These are phyloP conservation scores for Myriosclerotinia curreyana DNA, from an alignment of 2,329 filamentous ascomycete genomes.

Conservation along the genomic window DNA sequence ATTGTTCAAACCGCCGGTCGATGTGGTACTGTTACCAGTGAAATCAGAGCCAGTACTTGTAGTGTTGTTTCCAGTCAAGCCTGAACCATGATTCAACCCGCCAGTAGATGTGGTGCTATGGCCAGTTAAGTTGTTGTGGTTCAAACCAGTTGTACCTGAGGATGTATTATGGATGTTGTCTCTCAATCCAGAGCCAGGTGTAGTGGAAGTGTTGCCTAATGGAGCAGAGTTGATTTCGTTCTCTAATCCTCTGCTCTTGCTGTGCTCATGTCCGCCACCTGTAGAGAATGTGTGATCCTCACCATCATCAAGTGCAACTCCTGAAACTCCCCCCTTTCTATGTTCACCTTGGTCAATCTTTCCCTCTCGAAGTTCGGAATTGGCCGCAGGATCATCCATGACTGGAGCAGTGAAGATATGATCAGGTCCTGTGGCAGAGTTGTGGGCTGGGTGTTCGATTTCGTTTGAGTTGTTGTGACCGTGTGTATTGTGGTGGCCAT, in stretches of 20 bases:
- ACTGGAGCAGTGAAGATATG: constrained; percentile 17
- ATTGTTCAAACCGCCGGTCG: neutral
- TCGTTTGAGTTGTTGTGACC: neutral
- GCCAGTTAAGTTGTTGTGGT: neutral
- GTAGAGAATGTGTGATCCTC: neutral
- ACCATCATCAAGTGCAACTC: constrained; percentile 1
- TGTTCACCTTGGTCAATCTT: constrained; percentile 13
- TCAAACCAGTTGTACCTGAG: neutral
- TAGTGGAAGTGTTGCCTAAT: constrained; percentile 10
- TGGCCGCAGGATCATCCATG: constrained; percentile 11
- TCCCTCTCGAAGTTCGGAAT: constrained; percentile 1
- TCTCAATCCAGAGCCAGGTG: constrained; percentile 11
- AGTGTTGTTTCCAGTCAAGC: neutral
- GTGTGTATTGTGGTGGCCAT: constrained; percentile 5
- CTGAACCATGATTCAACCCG: neutral
- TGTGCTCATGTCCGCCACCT: constrained; percentile 7
- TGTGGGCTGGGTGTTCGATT: neutral
- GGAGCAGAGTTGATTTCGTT: constrained; percentile 1
- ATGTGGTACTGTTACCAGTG: neutral
- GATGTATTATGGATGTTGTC: constrained; percentile 2
- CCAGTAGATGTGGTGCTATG: neutral
- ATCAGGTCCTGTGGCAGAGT: constrained; percentile 13
- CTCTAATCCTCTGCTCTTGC: constrained; percentile 11
- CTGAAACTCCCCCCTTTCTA: neutral
- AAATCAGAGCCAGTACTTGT: neutral